These are phyloP conservation scores for Cercospora citrullina DNA, from an alignment of 2,329 filamentous ascomycete species.

Conservation along the genomic window DNA sequence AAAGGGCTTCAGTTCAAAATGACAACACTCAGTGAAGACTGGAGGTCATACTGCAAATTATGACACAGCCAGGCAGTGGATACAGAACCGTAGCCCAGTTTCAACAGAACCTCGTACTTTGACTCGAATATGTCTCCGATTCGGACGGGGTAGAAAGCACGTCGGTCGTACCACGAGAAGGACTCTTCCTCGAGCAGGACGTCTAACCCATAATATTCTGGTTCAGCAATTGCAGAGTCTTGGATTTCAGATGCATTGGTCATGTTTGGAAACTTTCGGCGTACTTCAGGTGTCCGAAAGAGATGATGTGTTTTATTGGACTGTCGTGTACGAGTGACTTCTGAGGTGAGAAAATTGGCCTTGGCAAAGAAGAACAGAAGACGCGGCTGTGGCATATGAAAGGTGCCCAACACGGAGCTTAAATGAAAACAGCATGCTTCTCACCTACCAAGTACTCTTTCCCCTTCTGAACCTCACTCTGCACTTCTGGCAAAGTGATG, in stretches of 20 bases:
- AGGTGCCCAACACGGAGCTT: too few relatives aligned
- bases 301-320: background rate
- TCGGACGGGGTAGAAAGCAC: slow-evolving; percentile 34
- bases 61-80: slow-evolving; percentile 46
- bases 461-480: background rate
- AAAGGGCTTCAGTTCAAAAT: background rate
- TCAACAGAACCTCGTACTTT: slow-evolving; percentile 42
- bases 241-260: background rate
- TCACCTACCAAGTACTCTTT: background rate
- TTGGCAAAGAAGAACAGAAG: background rate
- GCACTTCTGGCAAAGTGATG: background rate
- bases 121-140: slow-evolving; percentile 37
- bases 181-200: slow-evolving; percentile 2
- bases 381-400: too few relatives aligned
- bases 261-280: background rate
- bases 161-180: slow-evolving; percentile 1
- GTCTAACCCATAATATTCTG: background rate
- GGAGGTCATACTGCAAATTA: slow-evolving; percentile 32
- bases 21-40: background rate
- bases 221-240: background rate
- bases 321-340: background rate
- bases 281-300: background rate
- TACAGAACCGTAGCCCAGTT: slow-evolving; percentile 44
- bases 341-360: background rate
- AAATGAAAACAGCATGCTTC: too few relatives aligned